Evolutionary conservation across 129 eudicot genomes (phyloP).

Genomic region (Flaveria robusta): DNA sequence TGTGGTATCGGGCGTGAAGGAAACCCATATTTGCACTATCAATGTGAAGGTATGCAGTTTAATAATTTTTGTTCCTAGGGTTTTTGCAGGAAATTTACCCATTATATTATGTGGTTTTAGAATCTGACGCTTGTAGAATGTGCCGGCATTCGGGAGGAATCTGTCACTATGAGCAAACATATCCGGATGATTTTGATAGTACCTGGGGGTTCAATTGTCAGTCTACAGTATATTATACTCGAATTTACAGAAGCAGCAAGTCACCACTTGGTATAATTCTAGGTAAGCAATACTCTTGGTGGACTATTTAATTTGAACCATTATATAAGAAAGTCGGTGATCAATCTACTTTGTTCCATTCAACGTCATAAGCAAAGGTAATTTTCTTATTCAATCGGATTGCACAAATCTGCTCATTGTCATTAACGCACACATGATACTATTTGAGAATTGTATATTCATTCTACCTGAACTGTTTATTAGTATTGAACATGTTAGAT

Average conservation of each 20-base stretch:
- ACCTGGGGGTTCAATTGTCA: not conserved
- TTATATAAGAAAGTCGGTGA: no score
- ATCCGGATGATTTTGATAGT: not conserved
- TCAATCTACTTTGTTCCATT: no score
- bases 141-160: not conserved
- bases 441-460: no score
- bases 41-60: not conserved
- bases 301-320: not conserved
- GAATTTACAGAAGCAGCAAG: not conserved
- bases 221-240: not conserved
- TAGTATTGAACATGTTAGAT: no score
- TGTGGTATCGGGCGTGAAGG: not conserved
- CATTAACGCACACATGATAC: no score
- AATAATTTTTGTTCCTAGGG: not conserved
- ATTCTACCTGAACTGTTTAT: no score
- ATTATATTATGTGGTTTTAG: not conserved
- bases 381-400: no score
- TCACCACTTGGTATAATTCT: not conserved
- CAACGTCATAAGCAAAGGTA: no score
- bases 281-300: conserved; percentile 1
- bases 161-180: not conserved
- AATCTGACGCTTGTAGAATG: not conserved
- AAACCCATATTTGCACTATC: conserved; percentile 4
- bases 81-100: not conserved
- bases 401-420: no score